Percentiles rank a stretch among this genome's conserved stretches.
Evolutionary conservation across 139 green algal genomes (phyloP).

Genomic region (Picochlorum sp.): DNA sequence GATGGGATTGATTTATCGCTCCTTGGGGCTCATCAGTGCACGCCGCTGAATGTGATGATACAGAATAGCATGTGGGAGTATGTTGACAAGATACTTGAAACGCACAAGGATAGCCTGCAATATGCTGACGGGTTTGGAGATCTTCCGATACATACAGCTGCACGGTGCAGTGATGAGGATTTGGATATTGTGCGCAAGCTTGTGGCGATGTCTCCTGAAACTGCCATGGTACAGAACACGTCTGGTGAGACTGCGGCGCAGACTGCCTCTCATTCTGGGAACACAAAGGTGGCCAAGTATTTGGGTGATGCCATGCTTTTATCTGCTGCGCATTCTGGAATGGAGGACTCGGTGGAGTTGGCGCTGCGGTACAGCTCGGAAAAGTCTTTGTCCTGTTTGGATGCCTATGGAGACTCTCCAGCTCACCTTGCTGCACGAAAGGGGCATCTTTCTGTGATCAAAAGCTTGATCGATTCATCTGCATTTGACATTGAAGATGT

Average conservation of each 20-base stretch:
- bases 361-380: not conserved
- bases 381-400: not conserved
- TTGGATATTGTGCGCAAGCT: not conserved
- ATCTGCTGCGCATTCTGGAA: not conserved
- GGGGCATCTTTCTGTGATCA: not conserved
- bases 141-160: not conserved
- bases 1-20: not conserved
- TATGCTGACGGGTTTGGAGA: not conserved
- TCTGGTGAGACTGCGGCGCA: too few relatives aligned
- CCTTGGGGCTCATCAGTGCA: not conserved
- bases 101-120: not conserved
- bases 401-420: constrained; percentile 4
- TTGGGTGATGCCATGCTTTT: not conserved
- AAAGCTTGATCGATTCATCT: not conserved
- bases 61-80: not conserved
- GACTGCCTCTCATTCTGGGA: too few relatives aligned
- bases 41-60: constrained; percentile 2
- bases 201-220: too few relatives aligned
- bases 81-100: not conserved
- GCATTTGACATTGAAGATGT: not conserved
- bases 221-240: too few relatives aligned
- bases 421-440: constrained; percentile 4
- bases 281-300: too few relatives aligned
- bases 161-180: not conserved
- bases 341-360: not conserved